These are phyloP conservation scores for Poteriospumella lacustris DNA, from an alignment of 108 stramenopile species.

Conservation along the genomic window DNA sequence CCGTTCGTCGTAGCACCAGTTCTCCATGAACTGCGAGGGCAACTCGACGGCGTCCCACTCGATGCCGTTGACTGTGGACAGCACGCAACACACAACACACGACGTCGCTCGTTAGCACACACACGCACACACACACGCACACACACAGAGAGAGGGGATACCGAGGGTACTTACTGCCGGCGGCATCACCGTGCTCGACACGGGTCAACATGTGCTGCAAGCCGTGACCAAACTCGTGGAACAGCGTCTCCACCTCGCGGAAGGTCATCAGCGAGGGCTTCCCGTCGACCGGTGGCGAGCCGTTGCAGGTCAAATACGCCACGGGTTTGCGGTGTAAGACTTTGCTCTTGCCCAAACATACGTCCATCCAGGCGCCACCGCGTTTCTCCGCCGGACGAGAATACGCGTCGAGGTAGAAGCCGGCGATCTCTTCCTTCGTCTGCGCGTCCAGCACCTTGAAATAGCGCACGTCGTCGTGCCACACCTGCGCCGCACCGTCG, in stretches of 20 bases:
- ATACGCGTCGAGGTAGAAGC: slow-evolving; percentile 93
- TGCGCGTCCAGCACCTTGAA: slow-evolving; percentile 81
- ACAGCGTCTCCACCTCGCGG: slow-evolving; percentile 84
- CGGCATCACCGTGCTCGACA: slow-evolving; percentile 84
- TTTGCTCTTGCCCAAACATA: slow-evolving; percentile 79
- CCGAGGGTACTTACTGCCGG: slow-evolving; percentile 70
- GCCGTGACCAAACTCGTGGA: slow-evolving; percentile 91
- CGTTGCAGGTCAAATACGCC: slow-evolving; percentile 96
- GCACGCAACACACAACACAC: background rate
- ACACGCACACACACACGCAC: too few relatives aligned
- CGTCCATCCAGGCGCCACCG: slow-evolving; percentile 77
- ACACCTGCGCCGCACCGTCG: slow-evolving; percentile 77
- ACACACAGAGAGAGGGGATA: background rate
- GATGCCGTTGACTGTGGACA: slow-evolving; percentile 53
- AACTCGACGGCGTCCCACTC: slow-evolving; percentile 98
- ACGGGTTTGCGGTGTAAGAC: slow-evolving; percentile 76
- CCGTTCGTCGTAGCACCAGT: slow-evolving; percentile 90
- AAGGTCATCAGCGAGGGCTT: slow-evolving; percentile 96
- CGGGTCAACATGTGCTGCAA: slow-evolving; percentile 93
- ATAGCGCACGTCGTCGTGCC: slow-evolving; percentile 90
- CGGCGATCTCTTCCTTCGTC: slow-evolving; percentile 76
- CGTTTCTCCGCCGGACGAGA: slow-evolving; percentile 92
- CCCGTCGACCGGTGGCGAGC: slow-evolving; percentile 86
- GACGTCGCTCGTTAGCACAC: too few relatives aligned
- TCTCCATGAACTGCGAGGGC: slow-evolving; percentile 98